These are phyloP conservation scores for Alternaria sp. DNA, from an alignment of 2,329 filamentous ascomycete genomes.

Conservation along the genomic window DNA sequence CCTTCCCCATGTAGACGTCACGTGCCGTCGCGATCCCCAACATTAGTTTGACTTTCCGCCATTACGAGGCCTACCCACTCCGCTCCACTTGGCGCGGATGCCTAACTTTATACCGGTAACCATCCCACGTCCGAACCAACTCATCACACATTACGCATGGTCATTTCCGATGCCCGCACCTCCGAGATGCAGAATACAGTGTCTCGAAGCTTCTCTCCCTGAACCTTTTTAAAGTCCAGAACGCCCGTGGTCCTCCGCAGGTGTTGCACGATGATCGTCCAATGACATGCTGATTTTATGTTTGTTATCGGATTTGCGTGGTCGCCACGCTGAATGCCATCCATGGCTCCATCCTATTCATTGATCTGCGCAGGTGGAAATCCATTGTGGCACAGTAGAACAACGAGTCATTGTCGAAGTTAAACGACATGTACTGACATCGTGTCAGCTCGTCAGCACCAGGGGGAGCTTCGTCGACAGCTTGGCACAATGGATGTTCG, in stretches of 20 bases:
- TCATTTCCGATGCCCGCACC: neutral
- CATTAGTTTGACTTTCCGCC: conserved; percentile 5
- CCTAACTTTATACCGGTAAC: conserved; percentile 15
- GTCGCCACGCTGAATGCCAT: conserved; percentile 11
- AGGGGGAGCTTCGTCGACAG: neutral
- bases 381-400: conserved; percentile 8
- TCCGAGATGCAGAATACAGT: conserved; percentile 1
- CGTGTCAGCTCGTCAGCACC: neutral
- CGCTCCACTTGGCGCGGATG: conserved; percentile 16
- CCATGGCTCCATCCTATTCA: conserved; percentile 2
- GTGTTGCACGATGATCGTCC: neutral
- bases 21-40: conserved; percentile 9
- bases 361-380: conserved; percentile 8
- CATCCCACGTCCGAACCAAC: conserved; percentile 8
- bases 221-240: neutral
- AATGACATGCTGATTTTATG: neutral
- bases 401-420: conserved; percentile 12
- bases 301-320: neutral
- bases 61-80: conserved; percentile 20
- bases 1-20: conserved; percentile 12
- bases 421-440: neutral
- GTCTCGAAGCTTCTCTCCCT: conserved; percentile 9
- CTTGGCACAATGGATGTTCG: neutral
- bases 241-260: neutral
- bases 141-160: conserved; percentile 6